A percentile compares a stretch with the other conserved stretches of the same genome.
These are phyloP conservation scores for Hylodesmum podocarpum DNA, from an alignment of 306 rosid genomes.

Conservation along the genomic window DNA sequence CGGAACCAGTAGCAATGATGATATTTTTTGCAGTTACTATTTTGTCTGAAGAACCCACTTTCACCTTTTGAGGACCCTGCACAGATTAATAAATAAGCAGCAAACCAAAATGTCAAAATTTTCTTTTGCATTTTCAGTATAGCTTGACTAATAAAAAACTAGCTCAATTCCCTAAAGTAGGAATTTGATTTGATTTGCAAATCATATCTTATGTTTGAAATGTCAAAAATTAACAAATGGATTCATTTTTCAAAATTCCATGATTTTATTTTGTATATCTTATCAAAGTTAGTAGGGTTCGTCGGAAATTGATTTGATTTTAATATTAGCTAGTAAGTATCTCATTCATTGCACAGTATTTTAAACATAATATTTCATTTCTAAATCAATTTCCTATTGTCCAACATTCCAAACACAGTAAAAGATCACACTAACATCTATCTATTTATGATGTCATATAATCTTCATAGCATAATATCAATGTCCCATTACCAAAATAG, in stretches of 20 bases:
- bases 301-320: not conserved
- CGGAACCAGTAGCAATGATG: conserved; percentile 97
- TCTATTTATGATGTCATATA: not conserved
- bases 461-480: not conserved
- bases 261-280: not conserved
- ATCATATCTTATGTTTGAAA: not conserved
- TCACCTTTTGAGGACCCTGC: conserved; percentile 92
- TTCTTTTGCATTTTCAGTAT: conserved; percentile 15
- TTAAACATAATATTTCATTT: not conserved
- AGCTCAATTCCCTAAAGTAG: conserved; percentile 14
- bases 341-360: not conserved
- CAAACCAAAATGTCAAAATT: conserved; percentile 16
- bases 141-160: not conserved
- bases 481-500: conserved; percentile 65
- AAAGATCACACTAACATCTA: not conserved
- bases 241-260: not conserved
- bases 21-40: conserved; percentile 81
- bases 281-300: not conserved
- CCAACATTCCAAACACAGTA: conserved; percentile 1
- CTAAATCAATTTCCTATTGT: not conserved
- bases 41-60: conserved; percentile 80
- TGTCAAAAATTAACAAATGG: not conserved
- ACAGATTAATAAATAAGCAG: conserved; percentile 21
- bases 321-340: not conserved
- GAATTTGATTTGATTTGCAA: too few relatives aligned